Evolutionary conservation across 768 basidiomycete species (phyloP).

Genomic region (Zangia roseola): DNA sequence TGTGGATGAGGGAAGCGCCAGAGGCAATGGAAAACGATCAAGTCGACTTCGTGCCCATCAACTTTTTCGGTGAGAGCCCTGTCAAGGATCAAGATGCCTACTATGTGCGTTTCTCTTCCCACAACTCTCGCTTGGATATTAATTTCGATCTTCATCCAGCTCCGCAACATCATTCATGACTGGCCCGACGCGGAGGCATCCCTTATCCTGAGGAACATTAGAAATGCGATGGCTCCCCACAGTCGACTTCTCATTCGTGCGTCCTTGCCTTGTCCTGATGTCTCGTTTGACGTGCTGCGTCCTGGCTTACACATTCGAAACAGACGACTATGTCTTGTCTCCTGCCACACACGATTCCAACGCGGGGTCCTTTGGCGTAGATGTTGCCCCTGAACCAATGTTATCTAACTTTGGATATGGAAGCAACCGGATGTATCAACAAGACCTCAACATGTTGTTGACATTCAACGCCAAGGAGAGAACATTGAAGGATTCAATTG

Average conservation of each 20-base stretch:
- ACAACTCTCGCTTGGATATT: not conserved
- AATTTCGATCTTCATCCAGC: constrained; percentile 1
- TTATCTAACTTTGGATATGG: constrained; percentile 36
- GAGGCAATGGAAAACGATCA: constrained; percentile 23
- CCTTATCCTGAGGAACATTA: constrained; percentile 24
- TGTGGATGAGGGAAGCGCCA: constrained; percentile 26
- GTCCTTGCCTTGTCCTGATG: constrained; percentile 10
- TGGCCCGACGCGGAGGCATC: constrained; percentile 28
- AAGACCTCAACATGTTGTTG: constrained; percentile 32
- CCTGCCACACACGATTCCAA: no score
- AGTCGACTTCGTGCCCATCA: constrained; percentile 27
- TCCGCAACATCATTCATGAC: constrained; percentile 25
- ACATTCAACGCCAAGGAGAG: constrained; percentile 34
- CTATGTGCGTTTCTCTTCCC: constrained; percentile 30
- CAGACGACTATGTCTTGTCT: no score
- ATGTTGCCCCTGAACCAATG: constrained; percentile 28
- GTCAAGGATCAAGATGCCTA: constrained; percentile 30
- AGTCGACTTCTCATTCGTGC: constrained; percentile 30
- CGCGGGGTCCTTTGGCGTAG: no score
- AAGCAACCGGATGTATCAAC: constrained; percentile 27
- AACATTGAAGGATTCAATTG: constrained; percentile 28
- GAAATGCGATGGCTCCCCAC: constrained; percentile 21
- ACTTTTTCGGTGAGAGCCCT: constrained; percentile 32
- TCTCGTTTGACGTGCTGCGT: not conserved
- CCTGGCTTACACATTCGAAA: no score